Base-by-base conservation (phyloP, 495 filamentous ascomycete genomes). In the Aspergillus homomorphus region DNA sequence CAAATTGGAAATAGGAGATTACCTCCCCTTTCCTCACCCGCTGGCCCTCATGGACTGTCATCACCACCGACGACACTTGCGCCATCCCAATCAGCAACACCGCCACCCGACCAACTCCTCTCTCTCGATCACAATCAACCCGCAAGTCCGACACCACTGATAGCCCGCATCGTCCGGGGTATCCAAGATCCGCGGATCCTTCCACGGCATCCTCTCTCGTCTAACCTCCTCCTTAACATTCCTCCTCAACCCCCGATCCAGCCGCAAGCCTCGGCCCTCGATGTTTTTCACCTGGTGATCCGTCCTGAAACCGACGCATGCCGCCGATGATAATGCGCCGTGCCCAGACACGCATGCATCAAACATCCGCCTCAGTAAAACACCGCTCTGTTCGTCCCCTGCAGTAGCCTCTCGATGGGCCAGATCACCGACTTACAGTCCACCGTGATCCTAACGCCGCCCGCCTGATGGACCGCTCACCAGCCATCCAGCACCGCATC, bases 11-110 rank as follows among this genome's bases (percentile, higher is more conserved):
- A 45, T 71, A 72, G 19, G 67, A 67, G 51, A 79, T 64, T 51
- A 77, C 71, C 1, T 76, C 58, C 3, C 75, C 71, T 54, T 77
- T 77, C 0, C 61, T 53, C 24, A 77, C 21, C 0, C 21, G 3
- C 6, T 66, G 41, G n/a, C 67, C 69, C 43, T 62, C 51, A 41
- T 65, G 43, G 1, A 71, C 72, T 6, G 69, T 68, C 8, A 74
- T 30, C 19, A 62, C 57, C 0, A 79, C 70, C n/a, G 73, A 76
- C 4, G 73, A 74, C 0, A 76, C 67, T 43, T 72, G 68, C 22
- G 67, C 71, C 73, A 77, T 77, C 22, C 75, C 72, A 28, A 77
- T 68, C 0, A 75, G 73, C 24, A 79, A 59, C 10, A 79, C 63
- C 5, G 71, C 75, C 8, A 77, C 71, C 58, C 64, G 46, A 6